Evolutionary conservation across 208 protist genomes (phyloP).

Genomic region (Wallacemonas collosoma): DNA sequence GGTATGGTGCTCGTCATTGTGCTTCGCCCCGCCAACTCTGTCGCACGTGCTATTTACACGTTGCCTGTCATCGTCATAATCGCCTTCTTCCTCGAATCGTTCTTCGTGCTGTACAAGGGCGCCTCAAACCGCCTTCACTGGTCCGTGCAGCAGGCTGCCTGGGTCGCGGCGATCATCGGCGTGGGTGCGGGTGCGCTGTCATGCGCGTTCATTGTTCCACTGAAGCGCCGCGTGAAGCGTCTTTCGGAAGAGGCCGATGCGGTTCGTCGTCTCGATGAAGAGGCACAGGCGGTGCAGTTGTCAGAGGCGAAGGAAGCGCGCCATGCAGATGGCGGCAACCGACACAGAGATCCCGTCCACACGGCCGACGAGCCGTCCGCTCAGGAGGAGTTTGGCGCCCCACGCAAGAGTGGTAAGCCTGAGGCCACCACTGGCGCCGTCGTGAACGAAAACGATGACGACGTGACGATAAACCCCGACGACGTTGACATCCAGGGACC

Average conservation of each 20-base stretch:
- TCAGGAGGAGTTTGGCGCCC: constrained; percentile 2
- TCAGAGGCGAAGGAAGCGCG: constrained; percentile 23
- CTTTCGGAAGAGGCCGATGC: constrained; percentile 34
- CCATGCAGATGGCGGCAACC: not conserved
- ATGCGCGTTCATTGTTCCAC: constrained; percentile 51
- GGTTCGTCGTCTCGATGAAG: constrained; percentile 22
- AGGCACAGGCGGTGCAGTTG: constrained; percentile 11
- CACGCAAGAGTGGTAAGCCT: constrained; percentile 14
- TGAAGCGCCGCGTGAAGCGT: constrained; percentile 43
- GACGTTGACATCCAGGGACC: not conserved
- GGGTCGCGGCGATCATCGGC: constrained; percentile 60
- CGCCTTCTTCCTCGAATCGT: constrained; percentile 80
- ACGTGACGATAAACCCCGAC: constrained; percentile 4
- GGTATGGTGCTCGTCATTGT: constrained; percentile 49
- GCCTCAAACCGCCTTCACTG: constrained; percentile 62
- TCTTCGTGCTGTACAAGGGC: constrained; percentile 83
- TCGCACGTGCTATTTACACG: constrained; percentile 50
- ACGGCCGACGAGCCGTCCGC: not conserved
- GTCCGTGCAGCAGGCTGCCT: constrained; percentile 44
- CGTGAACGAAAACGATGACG: constrained; percentile 32
- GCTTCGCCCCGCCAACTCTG: constrained; percentile 56
- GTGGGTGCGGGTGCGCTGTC: constrained; percentile 44
- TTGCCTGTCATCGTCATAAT: constrained; percentile 66
- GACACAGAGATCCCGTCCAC: constrained; percentile 5
- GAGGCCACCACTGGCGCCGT: constrained; percentile 31